Conservation (phyloP, 2,329 filamentous ascomycete species). For the Chrysoporthe cubensis region DNA sequence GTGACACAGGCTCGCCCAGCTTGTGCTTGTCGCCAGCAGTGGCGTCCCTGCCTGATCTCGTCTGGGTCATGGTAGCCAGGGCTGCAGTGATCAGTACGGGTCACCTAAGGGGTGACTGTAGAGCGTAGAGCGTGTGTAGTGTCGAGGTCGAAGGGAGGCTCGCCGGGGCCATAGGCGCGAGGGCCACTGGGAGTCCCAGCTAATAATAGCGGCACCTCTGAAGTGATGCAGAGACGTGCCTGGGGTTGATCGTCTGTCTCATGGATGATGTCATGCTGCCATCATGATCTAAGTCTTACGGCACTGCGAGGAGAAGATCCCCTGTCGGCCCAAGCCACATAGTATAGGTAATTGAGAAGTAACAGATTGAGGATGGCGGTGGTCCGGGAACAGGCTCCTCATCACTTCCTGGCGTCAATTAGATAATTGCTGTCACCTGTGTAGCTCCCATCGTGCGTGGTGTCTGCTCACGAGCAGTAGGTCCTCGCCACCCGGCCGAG, state of each 20-base stretch:
- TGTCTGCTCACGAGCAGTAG: too few species aligned
- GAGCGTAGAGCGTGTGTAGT: background rate
- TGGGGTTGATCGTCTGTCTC: background rate
- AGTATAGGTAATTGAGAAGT: too few species aligned
- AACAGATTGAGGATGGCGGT: too few species aligned
- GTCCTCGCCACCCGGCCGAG: too few species aligned
- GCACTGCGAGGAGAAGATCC: background rate
- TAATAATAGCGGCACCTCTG: background rate
- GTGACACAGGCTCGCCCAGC: conserved; percentile 1
- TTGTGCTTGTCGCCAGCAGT: conserved; percentile 25
- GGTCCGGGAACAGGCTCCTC: too few species aligned
- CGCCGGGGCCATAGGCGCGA: too few species aligned
- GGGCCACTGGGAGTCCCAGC: too few species aligned
- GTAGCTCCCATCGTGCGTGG: too few species aligned
- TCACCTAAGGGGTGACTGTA: background rate
- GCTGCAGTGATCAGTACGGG: background rate
- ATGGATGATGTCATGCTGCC: conserved; percentile 1
- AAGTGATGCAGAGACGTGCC: background rate
- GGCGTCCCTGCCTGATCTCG: conserved; percentile 3
- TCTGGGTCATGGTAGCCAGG: conserved; percentile 14
- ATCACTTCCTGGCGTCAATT: too few species aligned
- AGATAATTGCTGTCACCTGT: too few species aligned
- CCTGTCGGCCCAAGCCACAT: too few species aligned
- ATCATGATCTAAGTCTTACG: background rate
- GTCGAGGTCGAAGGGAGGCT: background rate